phyloP scores from a whole-genome alignment of 2,329 filamentous ascomycete species.

The Malbranchea zuffiana region DNA sequence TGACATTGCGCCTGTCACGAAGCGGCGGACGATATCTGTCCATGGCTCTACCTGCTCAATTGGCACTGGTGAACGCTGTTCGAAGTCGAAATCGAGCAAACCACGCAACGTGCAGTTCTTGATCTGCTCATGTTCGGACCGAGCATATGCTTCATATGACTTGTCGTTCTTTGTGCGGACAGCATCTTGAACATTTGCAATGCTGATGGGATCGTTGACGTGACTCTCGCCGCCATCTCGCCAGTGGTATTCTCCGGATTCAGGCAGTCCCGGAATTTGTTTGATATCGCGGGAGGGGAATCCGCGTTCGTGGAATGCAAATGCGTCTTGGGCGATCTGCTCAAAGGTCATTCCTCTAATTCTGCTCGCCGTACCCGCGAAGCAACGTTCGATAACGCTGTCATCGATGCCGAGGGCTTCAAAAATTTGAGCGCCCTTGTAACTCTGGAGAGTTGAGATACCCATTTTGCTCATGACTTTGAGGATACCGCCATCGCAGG shows the following conservation, averaged over 20 bases:
- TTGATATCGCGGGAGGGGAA: slow-evolving; percentile 72
- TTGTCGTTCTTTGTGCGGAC: slow-evolving; percentile 97
- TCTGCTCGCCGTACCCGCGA: slow-evolving; percentile 84
- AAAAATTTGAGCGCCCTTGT: slow-evolving; percentile 97
- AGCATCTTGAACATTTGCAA: slow-evolving; percentile 94
- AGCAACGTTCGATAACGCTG: slow-evolving; percentile 83
- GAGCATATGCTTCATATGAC: slow-evolving; percentile 93
- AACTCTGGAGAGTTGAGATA: slow-evolving; percentile 89
- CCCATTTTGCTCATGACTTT: slow-evolving; percentile 99
- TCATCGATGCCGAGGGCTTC: slow-evolving; percentile 92
- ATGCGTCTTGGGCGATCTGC: slow-evolving; percentile 83
- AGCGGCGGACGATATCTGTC: slow-evolving; percentile 94
- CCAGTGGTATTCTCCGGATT: slow-evolving; percentile 98
- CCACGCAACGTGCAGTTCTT: slow-evolving; percentile 92
- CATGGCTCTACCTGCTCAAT: slow-evolving; percentile 97
- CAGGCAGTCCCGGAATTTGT: slow-evolving; percentile 66
- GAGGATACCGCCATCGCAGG: slow-evolving; percentile 87
- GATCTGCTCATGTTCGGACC: slow-evolving; percentile 88
- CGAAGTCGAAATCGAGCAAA: slow-evolving; percentile 91
- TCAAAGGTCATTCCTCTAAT: slow-evolving; percentile 93
- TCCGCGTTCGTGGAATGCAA: slow-evolving; percentile 88
- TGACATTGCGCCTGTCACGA: slow-evolving; percentile 96
- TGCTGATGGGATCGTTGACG: slow-evolving; percentile 86
- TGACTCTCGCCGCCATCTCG: slow-evolving; percentile 91
- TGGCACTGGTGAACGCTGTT: slow-evolving; percentile 70